These are phyloP conservation scores for Phytophthora agathidicida DNA, from an alignment of 352 stramenopile genomes.

Conservation along the genomic window DNA sequence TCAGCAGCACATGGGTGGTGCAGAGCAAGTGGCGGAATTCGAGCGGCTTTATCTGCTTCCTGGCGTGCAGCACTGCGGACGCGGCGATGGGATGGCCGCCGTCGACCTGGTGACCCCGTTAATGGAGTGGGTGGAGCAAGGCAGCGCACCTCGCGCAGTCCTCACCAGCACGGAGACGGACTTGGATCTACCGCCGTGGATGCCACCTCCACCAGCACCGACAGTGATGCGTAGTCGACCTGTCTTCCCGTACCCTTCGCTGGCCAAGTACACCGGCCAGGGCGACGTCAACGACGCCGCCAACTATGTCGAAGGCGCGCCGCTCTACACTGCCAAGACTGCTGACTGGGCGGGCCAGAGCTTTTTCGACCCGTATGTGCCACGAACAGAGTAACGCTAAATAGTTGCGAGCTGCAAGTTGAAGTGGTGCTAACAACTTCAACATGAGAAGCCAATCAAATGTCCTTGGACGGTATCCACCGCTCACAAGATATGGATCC, in stretches of 20 bases:
- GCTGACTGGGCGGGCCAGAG: constrained; percentile 22
- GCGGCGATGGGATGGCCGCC: constrained; percentile 38
- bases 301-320: constrained; percentile 23
- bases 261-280: constrained; percentile 21
- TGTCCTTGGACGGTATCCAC: no score
- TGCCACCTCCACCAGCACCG: not conserved
- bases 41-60: constrained; percentile 45
- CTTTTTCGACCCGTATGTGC: constrained; percentile 34
- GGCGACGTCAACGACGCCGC: constrained; percentile 23
- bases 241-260: constrained; percentile 28
- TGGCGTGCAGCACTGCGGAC: constrained; percentile 41
- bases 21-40: constrained; percentile 24
- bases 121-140: constrained; percentile 44
- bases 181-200: constrained; percentile 8
- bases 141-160: constrained; percentile 23
- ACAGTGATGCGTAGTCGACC: constrained; percentile 26
- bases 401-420: no score
- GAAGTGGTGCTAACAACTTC: no score
- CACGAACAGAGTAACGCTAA: constrained; percentile 1
- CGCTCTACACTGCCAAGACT: constrained; percentile 27
- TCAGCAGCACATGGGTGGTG: constrained; percentile 32
- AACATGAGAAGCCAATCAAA: no score
- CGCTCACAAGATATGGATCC: no score
- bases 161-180: constrained; percentile 26
- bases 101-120: constrained; percentile 44